phyloP scores from a whole-genome alignment of 306 rosid genomes.

The Trifolium fragiferum region DNA sequence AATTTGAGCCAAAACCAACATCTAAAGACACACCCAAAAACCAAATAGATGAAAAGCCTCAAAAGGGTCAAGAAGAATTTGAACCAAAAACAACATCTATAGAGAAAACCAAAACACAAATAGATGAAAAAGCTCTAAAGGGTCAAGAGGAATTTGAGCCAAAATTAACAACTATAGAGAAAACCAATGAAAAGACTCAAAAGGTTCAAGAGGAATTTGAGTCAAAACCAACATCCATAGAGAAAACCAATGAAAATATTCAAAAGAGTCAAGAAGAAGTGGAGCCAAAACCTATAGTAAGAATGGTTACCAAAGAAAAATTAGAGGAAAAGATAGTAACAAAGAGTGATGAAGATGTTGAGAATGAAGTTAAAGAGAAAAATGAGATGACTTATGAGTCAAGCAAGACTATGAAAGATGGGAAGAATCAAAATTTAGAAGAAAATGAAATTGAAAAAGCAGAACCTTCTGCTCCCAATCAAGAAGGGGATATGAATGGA shows the following conservation, averaged over 20 bases:
- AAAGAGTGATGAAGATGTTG: constrained; percentile 2
- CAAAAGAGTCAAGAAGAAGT: neutral
- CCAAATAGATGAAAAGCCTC: constrained; percentile 18
- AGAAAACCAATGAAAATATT: constrained; percentile 14
- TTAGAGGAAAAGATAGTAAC: constrained; percentile 27
- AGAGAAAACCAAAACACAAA: neutral
- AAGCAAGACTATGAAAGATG: constrained; percentile 29
- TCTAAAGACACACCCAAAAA: neutral
- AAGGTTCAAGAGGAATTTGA: neutral
- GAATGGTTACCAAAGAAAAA: neutral
- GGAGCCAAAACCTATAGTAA: neutral
- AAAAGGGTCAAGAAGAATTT: constrained; percentile 22
- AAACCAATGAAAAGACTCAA: neutral
- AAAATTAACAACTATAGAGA: constrained; percentile 19
- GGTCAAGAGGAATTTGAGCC: constrained; percentile 39
- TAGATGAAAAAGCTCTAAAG: neutral
- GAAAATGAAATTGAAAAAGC: constrained; percentile 32
- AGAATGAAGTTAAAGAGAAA: constrained; percentile 32
- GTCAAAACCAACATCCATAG: constrained; percentile 2
- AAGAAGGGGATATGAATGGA: constrained; percentile 31
- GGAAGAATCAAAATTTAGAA: constrained; percentile 10
- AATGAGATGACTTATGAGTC: constrained; percentile 38
- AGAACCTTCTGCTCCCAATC: constrained; percentile 9
- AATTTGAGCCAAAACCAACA: neutral
- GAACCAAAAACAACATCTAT: neutral